These are phyloP conservation scores for Mortierella sp. DNA, from an alignment of 371 early-diverging fungal species.

Conservation along the genomic window DNA sequence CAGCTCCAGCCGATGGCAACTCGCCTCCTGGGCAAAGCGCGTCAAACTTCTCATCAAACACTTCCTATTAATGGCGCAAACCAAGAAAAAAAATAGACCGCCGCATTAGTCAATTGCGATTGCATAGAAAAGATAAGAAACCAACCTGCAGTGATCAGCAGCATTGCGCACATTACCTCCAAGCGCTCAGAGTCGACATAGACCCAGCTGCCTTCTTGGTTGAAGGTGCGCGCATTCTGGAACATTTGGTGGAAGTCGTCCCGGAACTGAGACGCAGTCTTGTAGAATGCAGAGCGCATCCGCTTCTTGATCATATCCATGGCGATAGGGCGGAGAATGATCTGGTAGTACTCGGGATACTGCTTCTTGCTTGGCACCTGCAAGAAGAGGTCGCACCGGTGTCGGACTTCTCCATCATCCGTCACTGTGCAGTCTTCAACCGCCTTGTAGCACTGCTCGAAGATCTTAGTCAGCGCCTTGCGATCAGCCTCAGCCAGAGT, in stretches of 20 bases:
- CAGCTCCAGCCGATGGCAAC: constrained; percentile 38
- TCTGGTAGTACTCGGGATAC: constrained; percentile 89
- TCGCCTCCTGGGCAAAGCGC: constrained; percentile 62
- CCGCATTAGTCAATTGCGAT: not conserved
- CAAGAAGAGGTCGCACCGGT: constrained; percentile 77
- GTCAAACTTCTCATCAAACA: constrained; percentile 59
- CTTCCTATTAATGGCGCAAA: constrained; percentile 44
- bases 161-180: constrained; percentile 48
- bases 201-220: constrained; percentile 84
- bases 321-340: constrained; percentile 89
- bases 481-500: constrained; percentile 61
- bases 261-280: constrained; percentile 64
- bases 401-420: constrained; percentile 66
- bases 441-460: constrained; percentile 65
- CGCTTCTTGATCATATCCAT: constrained; percentile 78
- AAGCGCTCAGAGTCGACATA: constrained; percentile 81
- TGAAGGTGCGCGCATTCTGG: constrained; percentile 83
- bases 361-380: constrained; percentile 80
- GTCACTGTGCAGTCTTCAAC: constrained; percentile 68
- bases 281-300: constrained; percentile 69
- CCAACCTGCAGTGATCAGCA: not conserved
- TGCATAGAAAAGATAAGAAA: not conserved
- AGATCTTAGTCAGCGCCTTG: constrained; percentile 63
- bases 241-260: constrained; percentile 83
- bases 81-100: not conserved